Conservation (phyloP, 2,329 filamentous ascomycete species). For the Paraphaeosphaeria minitans region DNA sequence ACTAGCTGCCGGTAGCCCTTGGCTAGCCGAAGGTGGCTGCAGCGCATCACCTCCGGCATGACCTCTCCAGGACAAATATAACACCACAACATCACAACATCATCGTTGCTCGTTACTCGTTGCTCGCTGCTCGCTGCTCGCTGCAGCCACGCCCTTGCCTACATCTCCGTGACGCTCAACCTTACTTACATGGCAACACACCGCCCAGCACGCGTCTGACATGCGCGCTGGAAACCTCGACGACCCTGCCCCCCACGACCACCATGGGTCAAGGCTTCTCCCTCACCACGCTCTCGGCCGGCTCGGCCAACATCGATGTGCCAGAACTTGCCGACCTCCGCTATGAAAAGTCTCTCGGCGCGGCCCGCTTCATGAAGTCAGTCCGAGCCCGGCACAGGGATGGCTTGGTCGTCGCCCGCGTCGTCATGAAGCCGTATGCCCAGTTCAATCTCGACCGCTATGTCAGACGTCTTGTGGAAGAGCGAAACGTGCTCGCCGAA, state of each 20-base stretch:
- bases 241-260: constrained; percentile 23
- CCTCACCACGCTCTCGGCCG: constrained; percentile 86
- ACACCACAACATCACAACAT: constrained; percentile 21
- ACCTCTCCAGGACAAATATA: neutral
- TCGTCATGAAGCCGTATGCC: constrained; percentile 89
- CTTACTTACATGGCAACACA: neutral
- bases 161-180: neutral
- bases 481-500: constrained; percentile 77
- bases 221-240: constrained; percentile 36
- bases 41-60: neutral
- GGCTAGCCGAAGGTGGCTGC: neutral
- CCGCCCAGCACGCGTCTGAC: constrained; percentile 19
- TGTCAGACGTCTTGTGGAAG: constrained; percentile 73
- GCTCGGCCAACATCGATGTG: constrained; percentile 90
- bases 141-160: neutral
- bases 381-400: constrained; percentile 88
- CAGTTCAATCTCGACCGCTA: constrained; percentile 81
- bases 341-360: constrained; percentile 91
- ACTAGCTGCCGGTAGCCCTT: constrained; percentile 17
- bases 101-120: too few species aligned
- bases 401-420: constrained; percentile 91
- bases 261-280: constrained; percentile 97
- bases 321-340: constrained; percentile 88
- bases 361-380: constrained; percentile 94
- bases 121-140: neutral